These are phyloP conservation scores for Hypoxylon sp. DNA, from an alignment of 2,329 filamentous ascomycete species.

Conservation along the genomic window DNA sequence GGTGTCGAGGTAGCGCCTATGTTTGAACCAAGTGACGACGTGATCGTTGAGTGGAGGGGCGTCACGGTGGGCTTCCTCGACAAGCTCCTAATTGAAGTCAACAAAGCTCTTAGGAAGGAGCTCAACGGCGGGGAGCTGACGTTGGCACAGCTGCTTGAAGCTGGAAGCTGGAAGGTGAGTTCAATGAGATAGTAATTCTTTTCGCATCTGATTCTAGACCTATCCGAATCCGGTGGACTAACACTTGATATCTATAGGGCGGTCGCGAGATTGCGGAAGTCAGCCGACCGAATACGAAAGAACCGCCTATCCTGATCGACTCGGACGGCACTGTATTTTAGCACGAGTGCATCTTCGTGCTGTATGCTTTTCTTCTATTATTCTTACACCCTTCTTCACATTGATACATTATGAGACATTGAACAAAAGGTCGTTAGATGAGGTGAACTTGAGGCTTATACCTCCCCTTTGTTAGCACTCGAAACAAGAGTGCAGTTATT, in stretches of 20 bases:
- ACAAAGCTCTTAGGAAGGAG: conserved; percentile 75
- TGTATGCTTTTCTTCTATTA: conserved; percentile 27
- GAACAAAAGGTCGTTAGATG: conserved; percentile 28
- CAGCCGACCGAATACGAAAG: conserved; percentile 94
- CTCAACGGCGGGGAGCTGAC: conserved; percentile 80
- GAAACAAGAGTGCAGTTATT: conserved; percentile 28
- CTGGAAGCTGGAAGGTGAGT: conserved; percentile 92
- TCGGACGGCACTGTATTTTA: conserved; percentile 98
- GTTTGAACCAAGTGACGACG: conserved; percentile 81
- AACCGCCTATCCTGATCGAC: conserved; percentile 95
- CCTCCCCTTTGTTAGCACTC: conserved; percentile 27
- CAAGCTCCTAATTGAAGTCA: conserved; percentile 74
- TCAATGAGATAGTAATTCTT: neutral
- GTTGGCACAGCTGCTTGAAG: conserved; percentile 91
- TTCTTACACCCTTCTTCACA: conserved; percentile 22
- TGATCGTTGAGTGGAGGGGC: conserved; percentile 85
- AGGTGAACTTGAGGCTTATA: conserved; percentile 20
- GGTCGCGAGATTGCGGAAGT: conserved; percentile 97
- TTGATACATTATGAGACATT: conserved; percentile 26
- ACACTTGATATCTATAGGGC: conserved; percentile 66
- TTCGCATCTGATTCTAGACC: neutral
- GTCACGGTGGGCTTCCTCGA: conserved; percentile 82
- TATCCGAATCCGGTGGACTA: conserved; percentile 45
- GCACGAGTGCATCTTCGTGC: neutral
- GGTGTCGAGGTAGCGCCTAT: conserved; percentile 73